Conservation (phyloP, 352 stramenopile genomes). For the Elongisporangium prolatum region DNA sequence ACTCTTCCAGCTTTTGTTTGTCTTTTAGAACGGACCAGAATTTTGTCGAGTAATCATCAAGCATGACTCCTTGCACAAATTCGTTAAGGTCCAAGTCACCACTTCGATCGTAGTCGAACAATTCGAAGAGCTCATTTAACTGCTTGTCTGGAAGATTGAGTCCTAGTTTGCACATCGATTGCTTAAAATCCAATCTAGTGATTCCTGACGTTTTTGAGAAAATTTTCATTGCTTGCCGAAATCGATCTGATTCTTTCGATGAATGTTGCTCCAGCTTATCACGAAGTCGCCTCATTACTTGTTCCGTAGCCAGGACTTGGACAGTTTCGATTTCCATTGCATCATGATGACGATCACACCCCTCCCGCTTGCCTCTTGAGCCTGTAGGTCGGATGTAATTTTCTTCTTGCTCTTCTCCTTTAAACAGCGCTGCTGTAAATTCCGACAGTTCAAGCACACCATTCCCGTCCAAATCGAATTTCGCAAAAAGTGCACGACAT, state of each 20-base stretch:
- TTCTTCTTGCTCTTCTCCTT: conserved; percentile 24
- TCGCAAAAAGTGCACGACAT: conserved; percentile 55
- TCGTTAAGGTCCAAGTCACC: conserved; percentile 77
- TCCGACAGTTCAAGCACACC: conserved; percentile 64
- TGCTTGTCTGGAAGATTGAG: conserved; percentile 51
- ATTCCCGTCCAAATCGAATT: conserved; percentile 52
- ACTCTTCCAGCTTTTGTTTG: conserved; percentile 48
- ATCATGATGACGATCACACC: not conserved
- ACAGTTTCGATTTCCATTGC: not conserved
- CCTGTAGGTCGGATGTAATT: conserved; percentile 13
- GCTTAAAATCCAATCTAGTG: conserved; percentile 42
- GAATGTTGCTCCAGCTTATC: conserved; percentile 64
- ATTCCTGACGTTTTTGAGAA: conserved; percentile 67
- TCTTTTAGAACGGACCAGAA: conserved; percentile 55
- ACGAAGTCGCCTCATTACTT: conserved; percentile 49
- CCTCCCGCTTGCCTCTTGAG: conserved; percentile 7
- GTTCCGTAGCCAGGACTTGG: conserved; percentile 20
- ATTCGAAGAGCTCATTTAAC: conserved; percentile 50
- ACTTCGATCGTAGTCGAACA: conserved; percentile 76
- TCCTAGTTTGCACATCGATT: conserved; percentile 45
- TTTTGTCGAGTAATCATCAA: conserved; percentile 59
- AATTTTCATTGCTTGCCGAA: conserved; percentile 70
- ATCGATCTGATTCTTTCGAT: conserved; percentile 64
- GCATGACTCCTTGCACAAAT: conserved; percentile 73
- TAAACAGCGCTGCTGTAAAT: conserved; percentile 55